Evolutionary conservation across 352 stramenopile genomes (phyloP), one percentile per base, ranked within the genome.

Genomic region (Pythium chondricola): DNA sequence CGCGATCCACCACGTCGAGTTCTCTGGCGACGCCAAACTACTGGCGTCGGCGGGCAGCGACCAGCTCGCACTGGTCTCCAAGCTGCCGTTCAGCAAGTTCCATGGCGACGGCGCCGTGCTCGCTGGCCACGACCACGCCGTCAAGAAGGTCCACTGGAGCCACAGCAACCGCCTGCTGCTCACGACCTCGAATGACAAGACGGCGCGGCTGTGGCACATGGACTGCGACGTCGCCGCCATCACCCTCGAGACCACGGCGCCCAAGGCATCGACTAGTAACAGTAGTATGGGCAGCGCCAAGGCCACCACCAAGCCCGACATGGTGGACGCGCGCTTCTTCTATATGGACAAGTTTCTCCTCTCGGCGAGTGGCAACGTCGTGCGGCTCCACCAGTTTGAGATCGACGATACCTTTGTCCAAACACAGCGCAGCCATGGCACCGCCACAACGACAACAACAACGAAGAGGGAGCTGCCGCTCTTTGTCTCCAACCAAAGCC

Each of bases 281-380:
- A 68, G 61, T 2, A 48, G 61, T 24, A 59, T 50, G 18, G 59
- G 61, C 42, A 83, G 59, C 33, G 58, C 69, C 20, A 84, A 83
- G 53, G 85, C 77, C 44, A 48, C 45, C 3, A 54, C 64, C 16
- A 60, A 64, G 43, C 69, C 76, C 26, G 73, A 85, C n/a, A 58
- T 93, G 18, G 56, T 81, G 16, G 73, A 88, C 50, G 71, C 75
- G 16, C 52, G 60, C 21, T 95, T 95, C 46, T 95, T 91, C 49
- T 93, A 92, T 58, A 85, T 93, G 77, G 83, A 95, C 63, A 88
- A 88, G 56, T 95, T 95, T 43, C 51, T 93, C 22, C 46, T 91
- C 6, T 82, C 79, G 10, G 74, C 76, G 18, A 79, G 62, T 29
- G 82, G 77, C 4, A 89, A 83, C 43, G 40, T 65, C 25, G 45